These are phyloP conservation scores for Beauveria rudraprayagi DNA, from an alignment of 2,329 filamentous ascomycete species.

Conservation along the genomic window DNA sequence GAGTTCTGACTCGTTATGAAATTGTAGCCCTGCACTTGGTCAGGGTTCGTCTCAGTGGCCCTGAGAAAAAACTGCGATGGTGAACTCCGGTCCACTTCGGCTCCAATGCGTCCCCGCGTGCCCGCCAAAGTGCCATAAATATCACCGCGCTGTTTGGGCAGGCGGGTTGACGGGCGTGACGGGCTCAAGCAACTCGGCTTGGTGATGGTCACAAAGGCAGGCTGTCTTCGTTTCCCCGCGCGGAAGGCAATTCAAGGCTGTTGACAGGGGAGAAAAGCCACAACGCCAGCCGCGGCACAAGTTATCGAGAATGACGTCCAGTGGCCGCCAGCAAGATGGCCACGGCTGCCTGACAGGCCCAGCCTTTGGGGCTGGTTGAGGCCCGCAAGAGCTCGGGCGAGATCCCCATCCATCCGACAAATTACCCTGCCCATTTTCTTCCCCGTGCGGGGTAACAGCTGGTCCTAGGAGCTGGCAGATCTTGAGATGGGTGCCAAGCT, in stretches of 20 bases:
- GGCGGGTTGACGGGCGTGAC: background rate
- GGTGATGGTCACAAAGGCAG: background rate
- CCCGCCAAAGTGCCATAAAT: background rate
- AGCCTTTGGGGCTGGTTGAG: background rate
- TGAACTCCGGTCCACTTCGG: background rate
- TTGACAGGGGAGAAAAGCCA: background rate
- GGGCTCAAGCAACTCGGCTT: background rate
- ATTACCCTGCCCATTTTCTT: background rate
- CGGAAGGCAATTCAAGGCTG: background rate
- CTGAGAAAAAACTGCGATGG: background rate
- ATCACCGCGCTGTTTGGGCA: background rate
- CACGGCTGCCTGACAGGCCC: background rate
- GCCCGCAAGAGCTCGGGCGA: background rate
- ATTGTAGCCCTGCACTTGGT: background rate
- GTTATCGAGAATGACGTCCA: background rate
- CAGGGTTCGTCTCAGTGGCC: background rate
- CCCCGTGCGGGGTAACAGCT: background rate
- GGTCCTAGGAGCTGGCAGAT: background rate
- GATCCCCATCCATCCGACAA: background rate
- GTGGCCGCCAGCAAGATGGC: background rate
- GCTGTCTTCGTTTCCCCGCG: background rate
- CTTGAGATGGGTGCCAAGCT: background rate
- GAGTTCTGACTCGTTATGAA: background rate
- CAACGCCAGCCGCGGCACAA: slow-evolving; percentile 5
- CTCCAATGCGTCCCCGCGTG: background rate